A percentile compares a stretch with the other conserved stretches of the same genome.
phyloP scores from a whole-genome alignment of 768 basidiomycete genomes.

The Scleroderma bovista region DNA sequence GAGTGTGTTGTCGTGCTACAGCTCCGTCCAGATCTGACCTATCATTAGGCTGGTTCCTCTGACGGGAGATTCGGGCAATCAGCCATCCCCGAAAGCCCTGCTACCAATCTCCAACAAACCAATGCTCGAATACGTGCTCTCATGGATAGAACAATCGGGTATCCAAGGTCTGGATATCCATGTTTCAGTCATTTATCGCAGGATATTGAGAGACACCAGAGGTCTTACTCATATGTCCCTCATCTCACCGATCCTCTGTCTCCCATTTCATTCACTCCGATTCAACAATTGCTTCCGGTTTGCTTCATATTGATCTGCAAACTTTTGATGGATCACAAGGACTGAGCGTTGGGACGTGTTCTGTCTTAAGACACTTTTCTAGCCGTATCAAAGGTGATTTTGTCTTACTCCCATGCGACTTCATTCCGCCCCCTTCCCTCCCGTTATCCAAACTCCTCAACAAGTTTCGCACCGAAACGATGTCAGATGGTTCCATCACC shows the following conservation, averaged over 20 bases:
- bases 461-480: slow-evolving; percentile 71
- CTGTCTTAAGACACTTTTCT: slow-evolving; percentile 73
- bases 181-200: slow-evolving; percentile 4
- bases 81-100: slow-evolving; percentile 80
- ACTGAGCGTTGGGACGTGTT: slow-evolving; percentile 62
- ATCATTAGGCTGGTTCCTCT: slow-evolving; percentile 60
- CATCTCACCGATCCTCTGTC: slow-evolving; percentile 66
- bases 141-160: slow-evolving; percentile 85
- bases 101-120: slow-evolving; percentile 86
- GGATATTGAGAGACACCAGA: slow-evolving; percentile 41
- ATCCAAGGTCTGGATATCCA: slow-evolving; percentile 55
- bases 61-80: slow-evolving; percentile 73
- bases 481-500: slow-evolving; percentile 57
- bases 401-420: slow-evolving; percentile 86
- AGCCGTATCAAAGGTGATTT: slow-evolving; percentile 78
- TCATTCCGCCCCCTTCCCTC: slow-evolving; percentile 73
- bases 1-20: slow-evolving; percentile 46
- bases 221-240: slow-evolving; percentile 81
- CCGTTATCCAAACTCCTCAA: slow-evolving; percentile 67
- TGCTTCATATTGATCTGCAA: slow-evolving; percentile 71
- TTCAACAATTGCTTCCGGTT: slow-evolving; percentile 52
- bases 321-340: slow-evolving; percentile 73
- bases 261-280: slow-evolving; percentile 84
- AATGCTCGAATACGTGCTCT: slow-evolving; percentile 75
- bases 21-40: background rate